A percentile compares a stretch with the other conserved stretches of the same genome.
Evolutionary conservation across 2,329 filamentous ascomycete species (phyloP).

Genomic region (Pseudopithomyces maydicus): DNA sequence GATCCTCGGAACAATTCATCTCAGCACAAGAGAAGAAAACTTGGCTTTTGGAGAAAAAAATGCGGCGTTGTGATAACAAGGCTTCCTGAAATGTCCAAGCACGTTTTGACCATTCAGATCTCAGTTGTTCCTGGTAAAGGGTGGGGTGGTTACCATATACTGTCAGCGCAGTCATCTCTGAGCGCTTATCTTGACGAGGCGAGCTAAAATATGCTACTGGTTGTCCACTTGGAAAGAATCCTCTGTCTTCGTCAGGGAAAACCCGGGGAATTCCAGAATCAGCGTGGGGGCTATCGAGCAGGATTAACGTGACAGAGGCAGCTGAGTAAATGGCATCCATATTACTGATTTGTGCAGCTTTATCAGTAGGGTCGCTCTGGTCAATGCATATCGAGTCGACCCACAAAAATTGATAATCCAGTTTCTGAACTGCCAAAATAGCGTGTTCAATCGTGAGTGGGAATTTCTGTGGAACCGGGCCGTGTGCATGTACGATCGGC

Average conservation of each 20-base stretch:
- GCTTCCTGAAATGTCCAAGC: not conserved
- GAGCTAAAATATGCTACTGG: too few relatives aligned
- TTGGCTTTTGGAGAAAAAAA: not conserved
- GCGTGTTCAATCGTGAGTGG: not conserved
- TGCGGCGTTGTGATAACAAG: not conserved
- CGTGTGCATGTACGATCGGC: not conserved
- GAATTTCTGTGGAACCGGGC: not conserved
- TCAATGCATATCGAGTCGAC: not conserved
- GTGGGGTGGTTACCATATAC: too few relatives aligned
- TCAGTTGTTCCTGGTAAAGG: not conserved
- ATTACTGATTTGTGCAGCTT: not conserved
- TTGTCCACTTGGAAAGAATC: not conserved
- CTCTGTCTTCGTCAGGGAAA: not conserved
- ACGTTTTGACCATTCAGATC: not conserved
- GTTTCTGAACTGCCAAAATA: not conserved
- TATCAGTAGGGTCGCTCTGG: not conserved
- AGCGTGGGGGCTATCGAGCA: not conserved
- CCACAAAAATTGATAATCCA: not conserved
- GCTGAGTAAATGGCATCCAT: not conserved
- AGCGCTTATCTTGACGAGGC: too few relatives aligned
- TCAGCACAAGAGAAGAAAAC: not conserved
- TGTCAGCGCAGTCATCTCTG: too few relatives aligned
- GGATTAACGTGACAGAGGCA: not conserved
- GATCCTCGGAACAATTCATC: not conserved
- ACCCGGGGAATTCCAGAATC: not conserved